Base-by-base conservation (phyloP, 805 yeast species). In the Komagataella kurtzmanii region DNA sequence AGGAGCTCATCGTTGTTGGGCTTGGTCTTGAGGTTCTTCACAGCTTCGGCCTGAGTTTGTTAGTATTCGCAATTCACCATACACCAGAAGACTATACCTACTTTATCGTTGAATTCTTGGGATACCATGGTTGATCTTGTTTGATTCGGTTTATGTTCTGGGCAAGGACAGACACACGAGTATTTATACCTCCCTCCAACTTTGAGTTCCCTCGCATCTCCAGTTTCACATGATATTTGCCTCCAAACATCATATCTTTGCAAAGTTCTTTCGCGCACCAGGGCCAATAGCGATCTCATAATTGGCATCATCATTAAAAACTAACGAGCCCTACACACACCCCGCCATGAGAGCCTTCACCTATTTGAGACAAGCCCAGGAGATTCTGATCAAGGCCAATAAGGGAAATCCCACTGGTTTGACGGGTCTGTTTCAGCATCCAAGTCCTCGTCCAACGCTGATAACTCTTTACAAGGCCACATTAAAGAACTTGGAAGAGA, bases 1-100 rank as follows among this genome's bases (percentile, higher is more conserved):
- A 91, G 76, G 64, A 90, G 74, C 67, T 91, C 97, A 62, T 87
- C 95, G 69, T 88, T 91, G 59, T 72, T 67, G 60, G 98, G 97
- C 67, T 84, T 85, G 56, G 77, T 74, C 56, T 88, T 75, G 58
- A 93, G 74, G 59, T 75, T 70, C 68, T 83, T 81, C 59, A 88
- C 96, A 51, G 86, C 83, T 55, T 76, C 81, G 56, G 97, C 98
- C 88, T 83, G 46, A n/a, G 21, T 44, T 17, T 46, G 51, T 48
- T 48, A 46, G 51, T 48, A 6, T 5, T 8, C 1, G 18, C 44
- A 45, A 10, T 14, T 21, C n/a, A 12, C 36, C 30, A 43, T 17
- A 23, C 8, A 40, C 7, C 36, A 14, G 8, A 8, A 7, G 10
- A 19, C 24, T 6, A 24, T 17, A 61, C 70, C 19, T 55, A 66